Conservation (phyloP, 768 basidiomycete species). For the Boletus reticuloceps region DNA sequence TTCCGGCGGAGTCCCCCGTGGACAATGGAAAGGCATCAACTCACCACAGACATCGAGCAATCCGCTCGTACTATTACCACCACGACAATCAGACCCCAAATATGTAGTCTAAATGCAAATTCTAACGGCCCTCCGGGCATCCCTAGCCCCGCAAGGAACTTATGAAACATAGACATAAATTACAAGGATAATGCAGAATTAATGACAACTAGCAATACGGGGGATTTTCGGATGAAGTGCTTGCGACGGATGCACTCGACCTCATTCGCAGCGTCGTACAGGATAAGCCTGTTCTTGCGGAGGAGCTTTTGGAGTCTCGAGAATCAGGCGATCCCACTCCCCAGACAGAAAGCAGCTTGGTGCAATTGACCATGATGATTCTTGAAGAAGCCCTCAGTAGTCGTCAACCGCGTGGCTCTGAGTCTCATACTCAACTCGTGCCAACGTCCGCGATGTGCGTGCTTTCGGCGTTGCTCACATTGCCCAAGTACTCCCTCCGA, state of each 20-base stretch:
- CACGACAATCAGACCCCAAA: too few relatives aligned
- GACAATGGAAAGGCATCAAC: too few relatives aligned
- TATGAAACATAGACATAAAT: too few relatives aligned
- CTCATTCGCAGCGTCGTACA: constrained; percentile 76
- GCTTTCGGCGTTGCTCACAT: constrained; percentile 69
- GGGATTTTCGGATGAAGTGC: constrained; percentile 43
- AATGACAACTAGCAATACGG: too few relatives aligned
- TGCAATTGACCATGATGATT: constrained; percentile 77
- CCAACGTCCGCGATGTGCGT: constrained; percentile 83
- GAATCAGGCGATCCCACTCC: constrained; percentile 41
- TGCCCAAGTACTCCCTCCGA: constrained; percentile 73
- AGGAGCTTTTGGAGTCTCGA: constrained; percentile 63
- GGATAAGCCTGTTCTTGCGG: constrained; percentile 62
- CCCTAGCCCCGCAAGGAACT: too few relatives aligned
- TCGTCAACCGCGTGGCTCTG: constrained; percentile 40
- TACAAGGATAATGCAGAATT: too few relatives aligned
- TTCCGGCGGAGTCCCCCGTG: too few relatives aligned
- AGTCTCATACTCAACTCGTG: constrained; percentile 60
- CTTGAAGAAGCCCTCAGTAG: constrained; percentile 73
- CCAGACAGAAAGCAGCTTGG: constrained; percentile 56
- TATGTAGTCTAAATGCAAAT: too few relatives aligned
- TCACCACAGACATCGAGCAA: too few relatives aligned
- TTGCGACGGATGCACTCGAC: constrained; percentile 73
- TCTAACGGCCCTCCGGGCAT: too few relatives aligned
- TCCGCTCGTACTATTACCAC: too few relatives aligned